Conservation (phyloP, 2,329 filamentous ascomycete genomes). For the Leptographium galeiforme region DNA sequence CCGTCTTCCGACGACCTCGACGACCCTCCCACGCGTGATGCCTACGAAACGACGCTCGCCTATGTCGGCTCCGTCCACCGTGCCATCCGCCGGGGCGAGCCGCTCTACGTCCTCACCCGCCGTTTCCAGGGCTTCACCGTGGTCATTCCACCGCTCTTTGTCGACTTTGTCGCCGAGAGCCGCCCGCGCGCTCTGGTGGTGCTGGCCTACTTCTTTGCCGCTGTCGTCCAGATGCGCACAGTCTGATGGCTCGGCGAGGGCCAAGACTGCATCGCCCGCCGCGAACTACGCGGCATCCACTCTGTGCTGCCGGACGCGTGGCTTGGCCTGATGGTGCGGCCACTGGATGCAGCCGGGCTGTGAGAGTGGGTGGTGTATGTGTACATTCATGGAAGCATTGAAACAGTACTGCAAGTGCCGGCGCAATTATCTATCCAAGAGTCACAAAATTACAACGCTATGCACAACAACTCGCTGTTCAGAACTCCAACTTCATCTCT, state of each 20-base stretch:
- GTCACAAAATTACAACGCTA: too few relatives aligned
- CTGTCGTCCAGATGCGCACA: constrained; percentile 11
- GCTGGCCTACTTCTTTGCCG: constrained; percentile 16
- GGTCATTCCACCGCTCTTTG: constrained; percentile 12
- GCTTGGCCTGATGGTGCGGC: constrained; percentile 14
- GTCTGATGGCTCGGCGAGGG: constrained; percentile 16
- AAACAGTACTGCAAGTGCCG: too few relatives aligned
- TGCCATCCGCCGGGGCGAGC: constrained; percentile 16
- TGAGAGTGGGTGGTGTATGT: background rate
- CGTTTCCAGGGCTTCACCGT: constrained; percentile 16
- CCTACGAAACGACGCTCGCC: constrained; percentile 16
- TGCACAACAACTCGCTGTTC: too few relatives aligned
- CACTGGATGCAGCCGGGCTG: constrained; percentile 11
- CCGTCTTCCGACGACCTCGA: constrained; percentile 11
- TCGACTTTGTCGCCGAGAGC: constrained; percentile 12
- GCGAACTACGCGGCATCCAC: constrained; percentile 16
- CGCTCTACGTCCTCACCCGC: constrained; percentile 16
- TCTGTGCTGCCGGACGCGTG: constrained; percentile 11
- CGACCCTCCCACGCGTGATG: constrained; percentile 12
- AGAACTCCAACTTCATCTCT: background rate
- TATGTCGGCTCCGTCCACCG: constrained; percentile 16
- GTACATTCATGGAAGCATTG: too few relatives aligned
- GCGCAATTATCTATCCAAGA: too few relatives aligned
- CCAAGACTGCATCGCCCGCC: constrained; percentile 11
- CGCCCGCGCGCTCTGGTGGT: constrained; percentile 15